Evolutionary conservation across 2,329 filamentous ascomycete species (phyloP), one percentile per base, ranked within the genome.

Genomic region (Bipolaris cookei): DNA sequence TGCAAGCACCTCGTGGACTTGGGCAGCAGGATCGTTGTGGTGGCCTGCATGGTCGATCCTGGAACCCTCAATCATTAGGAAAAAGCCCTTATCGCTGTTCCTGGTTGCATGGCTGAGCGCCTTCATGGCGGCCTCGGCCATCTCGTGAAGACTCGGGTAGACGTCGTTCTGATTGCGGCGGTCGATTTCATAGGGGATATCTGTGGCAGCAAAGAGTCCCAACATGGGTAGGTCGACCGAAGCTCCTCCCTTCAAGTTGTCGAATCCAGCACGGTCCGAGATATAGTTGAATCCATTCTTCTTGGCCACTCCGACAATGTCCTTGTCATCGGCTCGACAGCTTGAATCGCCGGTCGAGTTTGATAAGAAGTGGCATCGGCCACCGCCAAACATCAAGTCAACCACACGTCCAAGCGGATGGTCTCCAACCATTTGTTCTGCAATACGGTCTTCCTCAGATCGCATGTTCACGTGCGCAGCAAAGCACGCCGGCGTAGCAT

Each of bases 31-130:
- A 62, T 85, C 83, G 62, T 84, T 85, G 67, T 80, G 81, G 63
- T 84, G 83, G 46, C 92, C 95, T 3, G 95, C 94, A 74, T 99
- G 95, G 71, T 99, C 95, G 68, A 99, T 98, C 39, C 95, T 85
- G 68, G 91, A 96, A 4, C 93, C 95, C 77, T 99, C 95, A 59
- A 99, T 96, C 94, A 99, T 97, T 67, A 99, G 82, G 79, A 99
- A 99, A 82, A 98, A 99, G 4, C 95, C 95, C 77, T 96, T 88
- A 39, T 98, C 92, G 61, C 86, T 92, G 71, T 93, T 83, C 70
- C 86, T 83, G 0, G 95, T 97, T 0, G 93, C 95, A 57, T 88
- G 87, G 61, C 90, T 89, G 21, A 99, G 84, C 1, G 91, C 88
- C 13, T 84, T 86, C 60, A 99, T 81, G 1, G 95, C 94, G 14